Evolutionary conservation across 257 asterid genomes (phyloP), one percentile per base, ranked within the genome.

Genomic region (Rauvolfia tetraphylla): DNA sequence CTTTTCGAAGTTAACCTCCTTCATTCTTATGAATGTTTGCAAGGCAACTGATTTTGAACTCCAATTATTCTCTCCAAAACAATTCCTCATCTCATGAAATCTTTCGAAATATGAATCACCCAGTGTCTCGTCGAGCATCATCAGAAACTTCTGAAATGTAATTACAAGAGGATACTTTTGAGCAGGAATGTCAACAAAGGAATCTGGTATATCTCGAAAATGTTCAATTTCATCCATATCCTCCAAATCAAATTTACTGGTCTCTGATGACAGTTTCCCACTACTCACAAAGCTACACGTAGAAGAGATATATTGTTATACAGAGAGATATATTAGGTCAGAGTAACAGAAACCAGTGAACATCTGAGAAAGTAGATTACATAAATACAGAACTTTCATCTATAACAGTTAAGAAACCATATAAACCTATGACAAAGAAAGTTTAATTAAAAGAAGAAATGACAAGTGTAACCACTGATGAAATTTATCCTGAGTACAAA

Each of bases 71-170:
- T 81, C 88, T 7, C 12, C 38, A 41, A 81, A 77, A 58, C 69
- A 65, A 15, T 34, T 77, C 62, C 83, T 78, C 42, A 65, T 82
- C 33, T 68, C 80, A 29, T 22, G 79, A 75, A 89, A 89, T 69
- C 95, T 84, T 75, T 84, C 82, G 71, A 91, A 91, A 71, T 84
- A 91, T 8, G 96, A 89, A 36, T 74, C 69, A 12, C 87, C 86
- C 20, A 89, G 38, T 42, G 91, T 84, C 42, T 93, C 95, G 39
- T 91, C 96, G 4, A 91, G 88, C 96, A 89, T 91, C 93, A 91
- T 81, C 62, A 91, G 38, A 72, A 91, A 89, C 79, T 91, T 89
- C n/a, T 80, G 90, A 69, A 91, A 91, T 29, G 95, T 91, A 62
- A 91, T 81, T 17, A 91, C 89, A 6, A 91, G 90, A 33, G 95